Conservation (phyloP, 768 basidiomycete genomes). For the Megacollybia marginata region DNA sequence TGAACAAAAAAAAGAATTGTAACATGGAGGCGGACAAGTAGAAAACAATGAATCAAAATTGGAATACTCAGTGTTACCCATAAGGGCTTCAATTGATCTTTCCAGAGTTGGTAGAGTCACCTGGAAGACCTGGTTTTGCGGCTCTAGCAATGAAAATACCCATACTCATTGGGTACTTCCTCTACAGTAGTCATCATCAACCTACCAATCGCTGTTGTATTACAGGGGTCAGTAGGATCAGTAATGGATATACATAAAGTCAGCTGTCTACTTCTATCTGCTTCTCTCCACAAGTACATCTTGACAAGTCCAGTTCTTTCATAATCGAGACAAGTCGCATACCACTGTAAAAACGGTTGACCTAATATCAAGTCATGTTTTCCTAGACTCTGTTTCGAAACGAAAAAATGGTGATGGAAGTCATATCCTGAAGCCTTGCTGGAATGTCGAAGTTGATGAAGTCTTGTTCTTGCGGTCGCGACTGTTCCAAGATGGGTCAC, state of each 20-base stretch:
- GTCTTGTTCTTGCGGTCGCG: no score
- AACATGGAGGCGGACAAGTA: background rate
- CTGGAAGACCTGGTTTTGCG: no score
- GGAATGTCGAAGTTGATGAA: no score
- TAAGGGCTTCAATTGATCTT: background rate
- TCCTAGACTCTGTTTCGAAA: conserved; percentile 2
- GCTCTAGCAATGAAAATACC: background rate
- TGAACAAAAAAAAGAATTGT: background rate
- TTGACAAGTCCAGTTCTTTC: background rate
- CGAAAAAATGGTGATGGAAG: conserved; percentile 21
- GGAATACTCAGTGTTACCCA: no score
- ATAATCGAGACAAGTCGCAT: conserved; percentile 4
- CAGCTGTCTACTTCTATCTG: background rate
- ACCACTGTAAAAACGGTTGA: conserved; percentile 6
- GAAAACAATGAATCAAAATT: background rate
- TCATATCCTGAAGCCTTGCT: conserved; percentile 7
- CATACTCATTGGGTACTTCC: background rate
- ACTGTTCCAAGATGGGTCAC: no score
- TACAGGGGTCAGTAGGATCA: background rate
- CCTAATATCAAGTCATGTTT: conserved; percentile 11
- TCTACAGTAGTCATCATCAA: background rate
- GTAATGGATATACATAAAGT: background rate
- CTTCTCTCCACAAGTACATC: background rate
- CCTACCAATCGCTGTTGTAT: background rate
- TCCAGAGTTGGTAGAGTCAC: background rate